Evolutionary conservation across 352 stramenopile genomes (phyloP), one percentile per base, ranked within the genome.

Genomic region (Thalassiosira mediterranea): DNA sequence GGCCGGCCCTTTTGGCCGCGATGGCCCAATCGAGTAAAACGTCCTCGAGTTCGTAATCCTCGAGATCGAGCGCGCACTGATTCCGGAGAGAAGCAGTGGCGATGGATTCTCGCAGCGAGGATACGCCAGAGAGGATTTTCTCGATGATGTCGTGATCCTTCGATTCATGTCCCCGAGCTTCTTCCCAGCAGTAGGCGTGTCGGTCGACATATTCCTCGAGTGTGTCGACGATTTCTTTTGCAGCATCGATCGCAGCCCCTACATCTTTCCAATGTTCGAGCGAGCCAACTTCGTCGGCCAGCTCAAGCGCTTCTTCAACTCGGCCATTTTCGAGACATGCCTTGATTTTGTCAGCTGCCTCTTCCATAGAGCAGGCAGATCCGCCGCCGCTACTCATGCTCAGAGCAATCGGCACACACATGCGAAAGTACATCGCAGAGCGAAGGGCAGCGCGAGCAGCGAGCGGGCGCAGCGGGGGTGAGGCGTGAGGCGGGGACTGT

Each of bases 21-120:
- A 74, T 74, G 2, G 64, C 64, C 21, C 25, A 48, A 25, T 74
- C 53, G 5, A 74, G 32, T 15, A 26, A 53, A 52, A 13, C 17
- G 15, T 74, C 64, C 19, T 38, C 48, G 23, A 72, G 44, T n/a
- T 62, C 49, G 0, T 54, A 48, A 49, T 52, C 37, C 28, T 66
- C 17, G 21, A 54, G 32, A 4, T 25, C 0, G 2, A 54, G 46
- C 32, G 21, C 17, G 32, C 32, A 21, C 8, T 26, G 28, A 31
- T 54, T 32, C 32, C 32, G 28, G 46, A 13, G 32, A 32, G 46
- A 54, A 17, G 32, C 32, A 19, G 46, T 54, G 11, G 46, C 46
- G 19, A 54, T 31, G 19, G 28, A 1, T 54, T 54, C 3, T 4
- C 32, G 32, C 11, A 54, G 21, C 21, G 15, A 26, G 4, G 46